Percentiles rank a stretch among this genome's conserved stretches.
phyloP scores from a whole-genome alignment of 805 yeast species.

The Kluyveromyces siamensis region DNA sequence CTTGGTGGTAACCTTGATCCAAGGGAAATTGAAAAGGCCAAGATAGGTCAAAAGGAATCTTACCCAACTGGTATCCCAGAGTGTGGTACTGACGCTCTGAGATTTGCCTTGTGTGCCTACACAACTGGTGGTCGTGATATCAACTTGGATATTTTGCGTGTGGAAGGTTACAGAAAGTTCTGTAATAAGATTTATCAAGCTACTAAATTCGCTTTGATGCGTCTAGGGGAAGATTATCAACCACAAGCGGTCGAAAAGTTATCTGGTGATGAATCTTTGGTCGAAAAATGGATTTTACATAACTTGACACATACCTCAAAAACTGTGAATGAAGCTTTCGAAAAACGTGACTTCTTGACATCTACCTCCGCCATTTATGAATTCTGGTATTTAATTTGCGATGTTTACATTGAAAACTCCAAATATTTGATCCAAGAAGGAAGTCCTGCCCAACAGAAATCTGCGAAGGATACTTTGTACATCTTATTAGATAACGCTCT shows the following conservation, averaged over 20 bases:
- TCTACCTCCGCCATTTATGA: constrained; percentile 82
- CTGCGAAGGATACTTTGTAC: constrained; percentile 92
- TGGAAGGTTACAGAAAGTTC: constrained; percentile 98
- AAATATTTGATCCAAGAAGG: constrained; percentile 91
- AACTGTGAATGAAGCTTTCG: constrained; percentile 56
- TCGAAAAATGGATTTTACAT: constrained; percentile 94
- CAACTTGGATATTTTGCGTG: constrained; percentile 90
- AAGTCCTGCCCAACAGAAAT: constrained; percentile 67
- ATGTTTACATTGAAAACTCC: constrained; percentile 96
- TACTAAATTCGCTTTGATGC: constrained; percentile 89
- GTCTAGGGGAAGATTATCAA: constrained; percentile 78
- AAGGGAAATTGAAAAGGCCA: constrained; percentile 78
- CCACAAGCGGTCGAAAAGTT: constrained; percentile 62
- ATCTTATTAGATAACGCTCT: constrained; percentile 87
- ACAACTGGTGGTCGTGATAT: constrained; percentile 98
- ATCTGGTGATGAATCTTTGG: constrained; percentile 79
- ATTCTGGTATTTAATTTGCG: constrained; percentile 95
- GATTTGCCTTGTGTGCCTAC: constrained; percentile 97
- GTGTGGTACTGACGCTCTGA: constrained; percentile 98
- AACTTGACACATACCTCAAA: constrained; percentile 66
- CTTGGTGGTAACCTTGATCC: constrained; percentile 79
- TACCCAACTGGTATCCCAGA: constrained; percentile 98
- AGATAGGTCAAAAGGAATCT: constrained; percentile 75
- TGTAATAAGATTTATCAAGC: constrained; percentile 99
- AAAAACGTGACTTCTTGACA: constrained; percentile 79